These are phyloP conservation scores for Colletotrichum plurivorum DNA, from an alignment of 2,329 filamentous ascomycete species.

Conservation along the genomic window DNA sequence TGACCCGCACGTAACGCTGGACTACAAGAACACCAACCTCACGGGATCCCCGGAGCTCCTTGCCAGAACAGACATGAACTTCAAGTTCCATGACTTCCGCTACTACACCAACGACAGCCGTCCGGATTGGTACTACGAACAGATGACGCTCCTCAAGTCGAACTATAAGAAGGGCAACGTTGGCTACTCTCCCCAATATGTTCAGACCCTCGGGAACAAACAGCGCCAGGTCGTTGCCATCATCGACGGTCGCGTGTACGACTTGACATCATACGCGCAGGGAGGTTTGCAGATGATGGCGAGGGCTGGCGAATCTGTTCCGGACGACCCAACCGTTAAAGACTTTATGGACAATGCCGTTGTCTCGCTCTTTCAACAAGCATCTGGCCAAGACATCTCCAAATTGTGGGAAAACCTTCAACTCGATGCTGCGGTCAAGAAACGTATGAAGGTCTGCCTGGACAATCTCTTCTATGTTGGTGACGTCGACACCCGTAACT, in stretches of 20 bases:
- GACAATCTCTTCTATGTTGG: slow-evolving; percentile 97
- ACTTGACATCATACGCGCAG: slow-evolving; percentile 85
- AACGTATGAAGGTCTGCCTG: slow-evolving; percentile 84
- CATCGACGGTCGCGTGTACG: slow-evolving; percentile 85
- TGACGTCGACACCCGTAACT: slow-evolving; percentile 91
- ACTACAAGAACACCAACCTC: slow-evolving; percentile 85
- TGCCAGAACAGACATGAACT: slow-evolving; percentile 77
- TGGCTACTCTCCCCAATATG: slow-evolving; percentile 84
- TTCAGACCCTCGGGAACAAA: slow-evolving; percentile 76
- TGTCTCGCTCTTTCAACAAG: slow-evolving; percentile 81
- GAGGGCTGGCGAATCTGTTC: slow-evolving; percentile 64
- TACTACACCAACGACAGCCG: slow-evolving; percentile 85
- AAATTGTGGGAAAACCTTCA: slow-evolving; percentile 84
- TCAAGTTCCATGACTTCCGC: slow-evolving; percentile 93
- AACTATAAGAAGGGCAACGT: slow-evolving; percentile 90
- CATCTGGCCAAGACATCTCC: slow-evolving; percentile 84
- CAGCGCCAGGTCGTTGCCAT: slow-evolving; percentile 78
- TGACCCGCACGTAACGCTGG: slow-evolving; percentile 82
- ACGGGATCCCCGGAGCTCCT: slow-evolving; percentile 73
- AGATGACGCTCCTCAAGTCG: slow-evolving; percentile 82
- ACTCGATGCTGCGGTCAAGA: slow-evolving; percentile 69
- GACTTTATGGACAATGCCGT: slow-evolving; percentile 88
- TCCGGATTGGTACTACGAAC: slow-evolving; percentile 92
- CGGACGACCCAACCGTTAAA: slow-evolving; percentile 64
- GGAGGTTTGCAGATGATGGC: slow-evolving; percentile 79